Evolutionary conservation across 2,329 filamentous ascomycete genomes (phyloP).

Genomic region (Myriosclerotinia duriaeana): DNA sequence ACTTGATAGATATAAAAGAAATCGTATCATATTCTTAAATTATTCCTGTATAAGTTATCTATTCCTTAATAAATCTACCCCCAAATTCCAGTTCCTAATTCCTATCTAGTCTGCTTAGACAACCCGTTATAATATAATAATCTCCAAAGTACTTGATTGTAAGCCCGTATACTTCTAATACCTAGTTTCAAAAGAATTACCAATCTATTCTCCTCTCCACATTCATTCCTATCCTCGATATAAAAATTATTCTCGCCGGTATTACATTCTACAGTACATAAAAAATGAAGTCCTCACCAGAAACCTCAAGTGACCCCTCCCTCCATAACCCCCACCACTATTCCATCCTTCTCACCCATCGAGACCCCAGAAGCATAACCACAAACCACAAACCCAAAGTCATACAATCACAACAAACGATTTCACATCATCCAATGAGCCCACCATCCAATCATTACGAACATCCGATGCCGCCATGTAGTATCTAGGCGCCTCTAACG

Average conservation of each 20-base stretch:
- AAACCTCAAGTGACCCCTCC: slow-evolving; percentile 6
- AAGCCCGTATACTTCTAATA: too few relatives aligned
- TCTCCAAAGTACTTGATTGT: too few relatives aligned
- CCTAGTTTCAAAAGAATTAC: too few relatives aligned
- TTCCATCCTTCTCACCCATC: slow-evolving; percentile 6
- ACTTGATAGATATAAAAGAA: too few relatives aligned
- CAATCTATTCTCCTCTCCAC: too few relatives aligned
- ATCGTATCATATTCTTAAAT: too few relatives aligned
- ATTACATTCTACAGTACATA: slow-evolving; percentile 6
- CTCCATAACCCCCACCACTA: slow-evolving; percentile 2
- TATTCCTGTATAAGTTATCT: too few relatives aligned
- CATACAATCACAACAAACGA: neutral
- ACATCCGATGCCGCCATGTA: slow-evolving; percentile 6
- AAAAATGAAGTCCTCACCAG: slow-evolving; percentile 1
- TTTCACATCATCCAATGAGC: slow-evolving; percentile 10
- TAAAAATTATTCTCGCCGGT: slow-evolving; percentile 10
- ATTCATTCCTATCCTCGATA: neutral
- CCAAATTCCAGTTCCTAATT: too few relatives aligned
- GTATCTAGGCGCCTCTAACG: slow-evolving; percentile 11
- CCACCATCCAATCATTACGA: neutral
- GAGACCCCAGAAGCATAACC: neutral
- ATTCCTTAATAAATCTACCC: too few relatives aligned
- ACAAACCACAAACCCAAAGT: slow-evolving; percentile 9
- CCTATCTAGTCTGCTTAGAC: too few relatives aligned
- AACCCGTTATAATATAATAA: too few relatives aligned